Evolutionary conservation across 2,329 filamentous ascomycete genomes (phyloP).

Genomic region (Stachybotrys elegans): DNA sequence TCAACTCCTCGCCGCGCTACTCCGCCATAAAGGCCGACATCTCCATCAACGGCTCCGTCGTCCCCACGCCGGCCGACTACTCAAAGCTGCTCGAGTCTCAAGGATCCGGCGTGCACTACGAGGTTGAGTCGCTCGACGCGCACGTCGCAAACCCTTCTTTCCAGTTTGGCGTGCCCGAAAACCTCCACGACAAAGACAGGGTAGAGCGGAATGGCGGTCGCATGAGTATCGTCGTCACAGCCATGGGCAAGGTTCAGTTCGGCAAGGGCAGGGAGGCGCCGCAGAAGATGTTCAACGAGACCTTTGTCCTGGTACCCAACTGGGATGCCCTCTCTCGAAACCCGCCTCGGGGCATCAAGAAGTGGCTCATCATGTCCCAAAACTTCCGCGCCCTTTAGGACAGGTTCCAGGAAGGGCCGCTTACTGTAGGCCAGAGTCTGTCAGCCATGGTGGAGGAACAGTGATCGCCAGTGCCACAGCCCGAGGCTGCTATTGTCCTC

Average conservation of each 20-base stretch:
- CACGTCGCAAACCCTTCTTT: conserved; percentile 72
- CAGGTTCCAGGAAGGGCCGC: too few relatives aligned
- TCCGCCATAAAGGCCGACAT: conserved; percentile 58
- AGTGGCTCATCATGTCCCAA: conserved; percentile 67
- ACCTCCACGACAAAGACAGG: conserved; percentile 33
- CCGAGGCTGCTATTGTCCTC: too few relatives aligned
- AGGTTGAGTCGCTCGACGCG: conserved; percentile 70
- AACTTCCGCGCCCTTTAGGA: conserved; percentile 57
- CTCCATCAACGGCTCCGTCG: conserved; percentile 70
- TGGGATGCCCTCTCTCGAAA: conserved; percentile 53
- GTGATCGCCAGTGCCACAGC: too few relatives aligned
- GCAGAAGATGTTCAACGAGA: conserved; percentile 71
- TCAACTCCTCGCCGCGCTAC: conserved; percentile 50
- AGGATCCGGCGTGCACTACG: conserved; percentile 56
- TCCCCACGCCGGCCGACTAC: conserved; percentile 59
- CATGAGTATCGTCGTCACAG: conserved; percentile 67
- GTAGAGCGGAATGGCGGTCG: conserved; percentile 47
- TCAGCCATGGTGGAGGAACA: too few relatives aligned
- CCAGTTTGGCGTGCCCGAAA: conserved; percentile 49
- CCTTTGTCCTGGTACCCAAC: conserved; percentile 76
- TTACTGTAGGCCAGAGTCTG: too few relatives aligned
- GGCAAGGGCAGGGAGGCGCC: conserved; percentile 57
- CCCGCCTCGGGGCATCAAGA: conserved; percentile 46
- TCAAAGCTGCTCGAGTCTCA: conserved; percentile 64
- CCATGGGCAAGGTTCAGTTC: conserved; percentile 68